Evolutionary conservation across 2,329 filamentous ascomycete genomes (phyloP).

Genomic region (Amesomyces nigricolor): DNA sequence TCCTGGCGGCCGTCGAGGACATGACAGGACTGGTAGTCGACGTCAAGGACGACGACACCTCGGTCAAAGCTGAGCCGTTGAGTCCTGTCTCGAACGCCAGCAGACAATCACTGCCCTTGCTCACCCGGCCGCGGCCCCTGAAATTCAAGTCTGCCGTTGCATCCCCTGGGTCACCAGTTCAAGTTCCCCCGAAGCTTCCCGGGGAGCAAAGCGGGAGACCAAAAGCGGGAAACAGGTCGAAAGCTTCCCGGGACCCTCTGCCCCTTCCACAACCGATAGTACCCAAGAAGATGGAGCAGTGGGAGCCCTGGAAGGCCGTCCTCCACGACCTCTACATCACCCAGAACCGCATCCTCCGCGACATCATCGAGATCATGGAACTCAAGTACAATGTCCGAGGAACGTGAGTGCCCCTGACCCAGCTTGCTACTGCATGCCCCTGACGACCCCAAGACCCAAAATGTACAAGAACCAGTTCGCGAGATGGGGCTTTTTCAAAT

Average conservation of each 20-base stretch:
- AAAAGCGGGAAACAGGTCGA: slow-evolving; percentile 3
- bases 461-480: slow-evolving; percentile 28
- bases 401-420: slow-evolving; percentile 19
- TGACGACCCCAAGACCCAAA: slow-evolving; percentile 18
- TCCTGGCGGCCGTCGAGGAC: slow-evolving; percentile 15
- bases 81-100: slow-evolving; percentile 12
- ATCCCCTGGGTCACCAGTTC: not conserved
- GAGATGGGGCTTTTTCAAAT: slow-evolving; percentile 27
- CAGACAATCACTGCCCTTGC: not conserved
- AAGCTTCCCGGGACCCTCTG: slow-evolving; percentile 6
- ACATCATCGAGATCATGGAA: slow-evolving; percentile 27
- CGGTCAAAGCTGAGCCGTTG: slow-evolving; percentile 16
- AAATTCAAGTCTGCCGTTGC: slow-evolving; percentile 11
- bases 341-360: slow-evolving; percentile 24
- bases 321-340: slow-evolving; percentile 27
- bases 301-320: slow-evolving; percentile 25
- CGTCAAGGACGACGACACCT: slow-evolving; percentile 7
- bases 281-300: slow-evolving; percentile 23
- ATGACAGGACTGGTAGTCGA: slow-evolving; percentile 19
- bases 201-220: not conserved
- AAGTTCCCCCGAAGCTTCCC: not conserved
- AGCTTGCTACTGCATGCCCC: not conserved
- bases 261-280: slow-evolving; percentile 13
- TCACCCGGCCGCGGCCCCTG: not conserved
- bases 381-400: slow-evolving; percentile 22